Evolutionary conservation across 345 rosid genomes (phyloP), one percentile per base, ranked within the genome.

Genomic region (Bretschneidera sinensis): DNA sequence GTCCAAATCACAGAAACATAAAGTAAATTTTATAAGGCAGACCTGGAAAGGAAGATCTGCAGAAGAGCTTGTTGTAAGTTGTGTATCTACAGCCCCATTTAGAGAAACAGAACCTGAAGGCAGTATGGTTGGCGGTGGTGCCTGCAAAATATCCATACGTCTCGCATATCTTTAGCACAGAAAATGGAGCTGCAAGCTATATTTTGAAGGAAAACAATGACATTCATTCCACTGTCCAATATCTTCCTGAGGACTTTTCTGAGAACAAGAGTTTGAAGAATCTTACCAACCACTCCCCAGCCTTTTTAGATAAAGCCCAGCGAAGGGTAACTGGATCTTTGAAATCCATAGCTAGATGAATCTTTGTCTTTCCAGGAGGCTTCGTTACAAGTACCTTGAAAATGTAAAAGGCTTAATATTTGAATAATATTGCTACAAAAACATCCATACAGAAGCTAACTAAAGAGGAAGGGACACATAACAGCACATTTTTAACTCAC

Each of bases 231-330:
- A 11, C 31, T 51, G 35, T 51, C 59, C 59, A 54, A 60, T 17
- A 25, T 23, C 55, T 59, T 43, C 39, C 43, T 43, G 1, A 51
- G 51, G 51, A 62, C 20, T 4, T 6, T 35, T 7, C 45, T 7
- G 45, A 4, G 45, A 60, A 51, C 19, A 61, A 35, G 24, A 57
- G 65, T 33, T 59, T 22, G 33, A 56, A 33, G 48, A 71, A 63
- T 56, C 92, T 86, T 82, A 94, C 99, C 96, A 73, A 67, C 99
- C 99, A 94, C 76, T 94, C 96, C 77, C 92, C 89, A 62, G 68
- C 78, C 23, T 64, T 81, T 66, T 76, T 81, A 57, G 99, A 91
- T 76, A 94, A 78, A 70, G 92, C 99, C 99, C 99, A 94, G 75
- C 88, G 99, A 73, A 90, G 84, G 53, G 81, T 76, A 60, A 86